Conservation (phyloP, 1,284 basidiomycete species). For the Puccinia horiana region DNA sequence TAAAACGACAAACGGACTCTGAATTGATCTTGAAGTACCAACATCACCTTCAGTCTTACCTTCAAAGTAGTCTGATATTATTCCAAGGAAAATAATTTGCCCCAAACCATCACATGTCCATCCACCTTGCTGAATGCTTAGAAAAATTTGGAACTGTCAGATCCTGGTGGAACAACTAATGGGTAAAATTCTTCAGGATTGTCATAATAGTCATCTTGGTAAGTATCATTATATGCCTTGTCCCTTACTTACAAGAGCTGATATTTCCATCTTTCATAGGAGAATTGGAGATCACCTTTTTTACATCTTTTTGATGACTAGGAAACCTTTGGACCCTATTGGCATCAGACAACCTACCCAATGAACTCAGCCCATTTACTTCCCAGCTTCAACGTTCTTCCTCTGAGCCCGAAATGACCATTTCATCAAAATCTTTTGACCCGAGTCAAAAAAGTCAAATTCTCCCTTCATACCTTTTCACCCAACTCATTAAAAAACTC, state of each 20-base stretch:
- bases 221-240: background rate
- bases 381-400: too few relatives aligned
- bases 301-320: too few relatives aligned
- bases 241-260: too few relatives aligned
- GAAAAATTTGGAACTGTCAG: constrained; percentile 17
- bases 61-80: background rate
- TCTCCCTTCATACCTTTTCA: background rate
- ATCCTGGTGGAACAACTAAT: constrained; percentile 38
- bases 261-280: background rate
- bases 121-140: constrained; percentile 32
- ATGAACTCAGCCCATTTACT: too few relatives aligned
- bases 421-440: too few relatives aligned
- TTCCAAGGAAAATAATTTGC: background rate
- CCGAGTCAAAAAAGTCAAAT: background rate
- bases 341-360: too few relatives aligned
- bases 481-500: background rate
- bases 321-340: too few relatives aligned
- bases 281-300: too few relatives aligned
- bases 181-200: constrained; percentile 18
- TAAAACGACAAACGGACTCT: too few relatives aligned
- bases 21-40: too few relatives aligned
- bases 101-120: constrained; percentile 40
- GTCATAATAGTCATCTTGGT: constrained; percentile 28
- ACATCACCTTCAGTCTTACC: background rate
- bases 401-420: too few relatives aligned